Base-by-base conservation (phyloP, 139 green algal species). In the Haematococcus lacustris region DNA sequence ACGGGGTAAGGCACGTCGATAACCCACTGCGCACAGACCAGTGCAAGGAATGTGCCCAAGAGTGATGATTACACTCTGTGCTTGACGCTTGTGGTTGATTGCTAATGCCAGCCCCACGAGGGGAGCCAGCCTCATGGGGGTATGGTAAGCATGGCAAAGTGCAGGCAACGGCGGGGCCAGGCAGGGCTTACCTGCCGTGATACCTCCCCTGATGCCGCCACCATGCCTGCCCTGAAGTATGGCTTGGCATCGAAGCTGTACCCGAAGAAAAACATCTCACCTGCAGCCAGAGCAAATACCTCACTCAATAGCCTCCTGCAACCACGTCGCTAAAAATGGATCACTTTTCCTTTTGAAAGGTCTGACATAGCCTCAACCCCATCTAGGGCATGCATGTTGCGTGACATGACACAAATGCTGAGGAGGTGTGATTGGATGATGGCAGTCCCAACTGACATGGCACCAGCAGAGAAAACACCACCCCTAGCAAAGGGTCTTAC, bases 161-260 rank as follows among this genome's bases (percentile, higher is more conserved):
- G 26, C 53, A 64, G 9, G 9, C 9, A 17, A 17, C 9, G 43
- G 9, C 43, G 9, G 43, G 43, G 43, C 53, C 53, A 64, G 30
- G 47, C 21, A 21, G 57, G 30, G 17, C 63, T 26, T 37, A 51
- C 63, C 35, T 51, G 37, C 63, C 51, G 50, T 2, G 13, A 3
- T 37, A 69, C 4, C 6, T 2, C 4, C 37, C 63, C 63, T 13
- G 50, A 28, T 4, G 63, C 4, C 6, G 21, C 13, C 25, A 51
- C n/a, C 35, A 69, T 21, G 35, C 63, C 63, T 6, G 34, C 34
- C 21, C 37, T 39, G 17, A 69, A 7, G 63, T 47, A 69, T 13
- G 63, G 63, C 30, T 78, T 51, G 35, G 30, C 33, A 1, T 82
- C 76, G 26, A 88, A 50, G 3, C 28, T 59, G 79, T 93, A 93